Base-by-base conservation (phyloP, 1,284 basidiomycete genomes). In the Salmacisia buchloeana region DNA sequence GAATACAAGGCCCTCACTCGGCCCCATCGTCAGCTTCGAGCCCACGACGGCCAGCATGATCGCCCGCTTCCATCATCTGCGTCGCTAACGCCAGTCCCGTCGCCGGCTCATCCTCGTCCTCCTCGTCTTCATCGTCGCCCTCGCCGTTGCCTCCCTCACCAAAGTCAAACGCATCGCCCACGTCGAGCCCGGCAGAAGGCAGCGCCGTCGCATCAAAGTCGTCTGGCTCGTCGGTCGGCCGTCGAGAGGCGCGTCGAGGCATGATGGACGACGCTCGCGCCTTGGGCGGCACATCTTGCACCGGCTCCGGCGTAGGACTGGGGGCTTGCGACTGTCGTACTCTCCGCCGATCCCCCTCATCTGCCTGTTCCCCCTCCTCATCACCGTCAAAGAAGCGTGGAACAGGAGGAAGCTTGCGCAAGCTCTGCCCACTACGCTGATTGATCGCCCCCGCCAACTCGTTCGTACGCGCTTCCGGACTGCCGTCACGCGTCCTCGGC, bases 1-100 rank as follows among this genome's bases (percentile, higher is more conserved):
- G 41, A 12, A 10, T 9, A 15, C 12, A 34, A 39, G 7, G 12
- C 41, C 13, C 43, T 63, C 61, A 71, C 23, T 71, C 69, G 4
- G 39, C 39, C 4, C 64, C 67, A 3, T 71, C 67, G 21, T 71
- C 69, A 38, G 69, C 62, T 35, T 71, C 69, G 36, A 67, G 69
- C 2, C 67, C 67, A 2, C 33, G n/a, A 3, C 67, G 67, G 52
- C 62, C 56, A 1, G 65, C 67, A 33, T 66, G 63, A 21, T 63
- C 70, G 29, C 66, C 68, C 33, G 66, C 62, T 38, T 63, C 70
- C 27, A 72, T 56, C 70, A 72, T 72, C 62, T 72, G 70, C 3
- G 70, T 68, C 2, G 70, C 70, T 62, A 72, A 49, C 45, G 68
- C 63, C 21, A 72, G 56, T 5, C 70, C 70, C 23, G 63, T 67